Evolutionary conservation across 192 early-diverging fungal genomes (phyloP), one percentile per base, ranked within the genome.

Genomic region (Phycomyces blakesleeanus): DNA sequence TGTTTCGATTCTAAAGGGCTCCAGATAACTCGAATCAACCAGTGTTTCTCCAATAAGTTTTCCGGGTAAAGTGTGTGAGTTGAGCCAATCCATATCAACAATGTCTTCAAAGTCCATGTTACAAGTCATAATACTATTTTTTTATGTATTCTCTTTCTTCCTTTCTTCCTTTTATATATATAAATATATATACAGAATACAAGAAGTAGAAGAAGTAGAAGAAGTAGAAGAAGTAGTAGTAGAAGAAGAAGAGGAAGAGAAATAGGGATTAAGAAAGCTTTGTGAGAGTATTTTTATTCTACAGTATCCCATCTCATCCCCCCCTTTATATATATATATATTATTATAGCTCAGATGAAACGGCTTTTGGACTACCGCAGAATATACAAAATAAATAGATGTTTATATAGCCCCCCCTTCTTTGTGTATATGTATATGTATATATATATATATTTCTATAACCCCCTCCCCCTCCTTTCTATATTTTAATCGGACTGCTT

Each of bases 11-110:
- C 38, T 41, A 34, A 14, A 29, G 10, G 21, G 12, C 9, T 22
- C 39, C 21, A 59, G n/a, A 20, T 34, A 34, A 2, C 29, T 7
- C 7, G 29, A 34, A 59, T 25, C 24, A 42, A 20, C 26, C 24
- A 24, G 2, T 42, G 41, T n/a, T 22, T 16, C 22, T 44, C 25
- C 44, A 47, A n/a, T 47, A 14, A 3, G 44, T 59, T 59, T 66
- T 44, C 26, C 39, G 37, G 51, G 29, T 21, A 63, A 25, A 51
- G 66, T 55, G 38, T 72, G 70, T 44, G 64, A 66, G 42, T 72
- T 62, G 51, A 72, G 51, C 70, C 70, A 72, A 49, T 72, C 70
- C 70, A 72, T 72, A n/a, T 72, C 70, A 53, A 72, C 70, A 62
- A 72, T 66, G 41, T 72, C 70, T 55, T 72, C 70, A 66, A 72